These are phyloP conservation scores for Umbelopsis sp. DNA, from an alignment of 192 early-diverging fungal genomes.

Conservation along the genomic window DNA sequence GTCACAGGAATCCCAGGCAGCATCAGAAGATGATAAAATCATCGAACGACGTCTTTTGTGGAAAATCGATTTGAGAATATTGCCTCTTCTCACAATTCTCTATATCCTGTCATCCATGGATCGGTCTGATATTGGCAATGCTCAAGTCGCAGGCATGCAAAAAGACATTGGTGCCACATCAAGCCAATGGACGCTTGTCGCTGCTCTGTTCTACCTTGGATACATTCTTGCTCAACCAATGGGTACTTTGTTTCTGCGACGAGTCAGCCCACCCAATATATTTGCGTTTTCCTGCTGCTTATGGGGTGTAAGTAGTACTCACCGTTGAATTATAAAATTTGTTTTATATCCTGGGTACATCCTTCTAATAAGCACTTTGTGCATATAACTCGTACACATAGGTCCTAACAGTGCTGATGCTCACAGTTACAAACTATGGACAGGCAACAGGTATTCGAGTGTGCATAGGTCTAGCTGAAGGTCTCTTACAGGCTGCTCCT, in stretches of 20 bases:
- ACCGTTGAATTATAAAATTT: not conserved
- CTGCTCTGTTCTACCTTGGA: conserved; percentile 5
- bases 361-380: not conserved
- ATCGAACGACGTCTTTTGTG: conserved; percentile 1
- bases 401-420: conserved; percentile 8
- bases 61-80: conserved; percentile 25
- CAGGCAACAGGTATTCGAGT: conserved; percentile 16
- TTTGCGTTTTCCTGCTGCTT: conserved; percentile 13
- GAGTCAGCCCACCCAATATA: conserved; percentile 1
- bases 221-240: conserved; percentile 14
- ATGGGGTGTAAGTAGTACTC: conserved; percentile 5
- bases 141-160: conserved; percentile 26
- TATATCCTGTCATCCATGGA: conserved; percentile 20
- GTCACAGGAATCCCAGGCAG: not conserved
- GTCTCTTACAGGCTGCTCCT: conserved; percentile 15
- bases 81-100: conserved; percentile 10
- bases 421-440: conserved; percentile 12
- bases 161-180: not conserved
- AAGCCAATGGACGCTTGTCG: not conserved
- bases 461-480: conserved; percentile 6
- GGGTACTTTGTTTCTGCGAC: conserved; percentile 15
- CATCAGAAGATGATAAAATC: not conserved
- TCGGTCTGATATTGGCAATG: conserved; percentile 21
- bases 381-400: not conserved
- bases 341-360: not conserved